These are phyloP conservation scores for Fusarium fujikuroi DNA, from an alignment of 2,329 filamentous ascomycete species.

Conservation along the genomic window DNA sequence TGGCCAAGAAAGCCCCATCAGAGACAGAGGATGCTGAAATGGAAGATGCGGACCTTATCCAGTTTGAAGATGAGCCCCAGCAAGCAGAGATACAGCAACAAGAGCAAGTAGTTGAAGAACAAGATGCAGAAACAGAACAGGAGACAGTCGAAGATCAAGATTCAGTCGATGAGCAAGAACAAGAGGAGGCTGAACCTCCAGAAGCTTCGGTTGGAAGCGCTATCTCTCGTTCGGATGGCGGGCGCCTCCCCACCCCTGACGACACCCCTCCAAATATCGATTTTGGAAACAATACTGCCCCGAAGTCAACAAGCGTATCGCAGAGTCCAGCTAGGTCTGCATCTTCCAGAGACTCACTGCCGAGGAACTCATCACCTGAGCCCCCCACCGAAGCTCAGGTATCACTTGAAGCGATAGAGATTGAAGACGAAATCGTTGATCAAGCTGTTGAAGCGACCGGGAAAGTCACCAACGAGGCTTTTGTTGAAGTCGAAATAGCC, in stretches of 20 bases:
- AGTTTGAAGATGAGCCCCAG: constrained; percentile 12
- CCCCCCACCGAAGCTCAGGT: constrained; percentile 1
- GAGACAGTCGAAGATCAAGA: constrained; percentile 21
- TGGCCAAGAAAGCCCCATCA: background rate
- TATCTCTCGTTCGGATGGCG: constrained; percentile 53
- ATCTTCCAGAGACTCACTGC: constrained; percentile 16
- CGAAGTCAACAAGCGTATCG: constrained; percentile 32
- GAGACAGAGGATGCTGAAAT: constrained; percentile 27
- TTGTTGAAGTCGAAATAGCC: constrained; percentile 16
- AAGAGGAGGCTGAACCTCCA: constrained; percentile 9
- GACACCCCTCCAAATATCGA: constrained; percentile 58
- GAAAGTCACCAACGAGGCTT: background rate
- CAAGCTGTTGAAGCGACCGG: constrained; percentile 1
- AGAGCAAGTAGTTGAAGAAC: background rate
- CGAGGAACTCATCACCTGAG: background rate
- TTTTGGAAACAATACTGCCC: constrained; percentile 30
- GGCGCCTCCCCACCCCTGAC: constrained; percentile 64
- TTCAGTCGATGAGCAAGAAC: constrained; percentile 14
- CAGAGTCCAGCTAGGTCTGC: constrained; percentile 12
- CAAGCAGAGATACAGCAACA: background rate
- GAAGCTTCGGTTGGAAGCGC: constrained; percentile 46
- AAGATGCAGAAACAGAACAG: constrained; percentile 4
- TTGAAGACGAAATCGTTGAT: constrained; percentile 18
- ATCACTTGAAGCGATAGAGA: constrained; percentile 25
- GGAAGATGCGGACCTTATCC: constrained; percentile 15